These are phyloP conservation scores for Rosellinia necatrix DNA, from an alignment of 2,329 filamentous ascomycete genomes.

Conservation along the genomic window DNA sequence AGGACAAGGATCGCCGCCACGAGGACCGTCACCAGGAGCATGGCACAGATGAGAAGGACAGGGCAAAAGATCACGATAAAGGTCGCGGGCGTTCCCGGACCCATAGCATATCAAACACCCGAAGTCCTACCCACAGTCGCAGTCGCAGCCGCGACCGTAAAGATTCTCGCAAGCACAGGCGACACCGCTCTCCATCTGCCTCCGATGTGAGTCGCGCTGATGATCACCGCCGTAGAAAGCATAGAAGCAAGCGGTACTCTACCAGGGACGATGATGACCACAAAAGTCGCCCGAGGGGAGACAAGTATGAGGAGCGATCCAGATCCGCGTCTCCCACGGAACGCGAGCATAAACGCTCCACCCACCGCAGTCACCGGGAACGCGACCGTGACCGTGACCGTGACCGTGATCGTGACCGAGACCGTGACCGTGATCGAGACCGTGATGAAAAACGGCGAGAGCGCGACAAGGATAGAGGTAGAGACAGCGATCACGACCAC, in stretches of 20 bases:
- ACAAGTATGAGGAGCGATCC: conserved; percentile 58
- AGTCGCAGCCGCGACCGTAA: conserved; percentile 52
- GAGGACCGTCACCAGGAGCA: conserved; percentile 45
- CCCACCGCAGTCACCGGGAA: conserved; percentile 52
- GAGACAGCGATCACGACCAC: conserved; percentile 43
- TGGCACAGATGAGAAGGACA: conserved; percentile 37
- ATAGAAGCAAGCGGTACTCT: conserved; percentile 50
- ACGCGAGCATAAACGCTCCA: conserved; percentile 52
- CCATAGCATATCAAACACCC: conserved; percentile 42
- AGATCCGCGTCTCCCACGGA: conserved; percentile 66
- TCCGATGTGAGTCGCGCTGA: conserved; percentile 53
- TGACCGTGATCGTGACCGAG: conserved; percentile 47
- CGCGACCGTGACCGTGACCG: conserved; percentile 43
- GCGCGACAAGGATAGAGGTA: conserved; percentile 45
- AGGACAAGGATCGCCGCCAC: conserved; percentile 43
- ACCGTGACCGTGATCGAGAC: conserved; percentile 44
- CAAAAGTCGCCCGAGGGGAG: conserved; percentile 45
- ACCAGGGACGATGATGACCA: conserved; percentile 53
- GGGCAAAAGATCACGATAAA: conserved; percentile 36
- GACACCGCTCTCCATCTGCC: conserved; percentile 58
- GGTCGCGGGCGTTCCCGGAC: conserved; percentile 39
- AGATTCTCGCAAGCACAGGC: conserved; percentile 55
- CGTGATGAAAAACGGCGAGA: conserved; percentile 44
- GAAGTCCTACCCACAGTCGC: conserved; percentile 44
- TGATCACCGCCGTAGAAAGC: conserved; percentile 57